phyloP scores from a whole-genome alignment of 2,329 filamentous ascomycete genomes.

The Fusarium floridanum region DNA sequence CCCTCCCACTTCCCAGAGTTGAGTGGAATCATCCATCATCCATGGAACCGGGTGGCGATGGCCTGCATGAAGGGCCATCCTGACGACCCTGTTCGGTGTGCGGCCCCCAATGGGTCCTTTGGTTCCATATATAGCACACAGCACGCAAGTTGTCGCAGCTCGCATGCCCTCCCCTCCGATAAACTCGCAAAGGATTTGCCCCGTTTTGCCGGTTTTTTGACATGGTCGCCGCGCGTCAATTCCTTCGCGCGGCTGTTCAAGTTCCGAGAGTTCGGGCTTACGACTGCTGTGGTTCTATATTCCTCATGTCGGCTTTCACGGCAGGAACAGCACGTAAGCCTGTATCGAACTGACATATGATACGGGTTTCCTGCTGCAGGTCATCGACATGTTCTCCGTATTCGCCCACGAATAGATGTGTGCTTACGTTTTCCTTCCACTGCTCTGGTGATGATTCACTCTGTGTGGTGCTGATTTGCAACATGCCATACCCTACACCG shows the following conservation, averaged over 20 bases:
- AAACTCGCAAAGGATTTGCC: conserved; percentile 1
- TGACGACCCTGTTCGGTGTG: background rate
- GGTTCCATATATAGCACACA: conserved; percentile 7
- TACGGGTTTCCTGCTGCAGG: background rate
- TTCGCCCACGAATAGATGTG: background rate
- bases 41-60: background rate
- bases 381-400: background rate
- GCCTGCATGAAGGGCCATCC: background rate
- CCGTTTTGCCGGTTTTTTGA: conserved; percentile 3
- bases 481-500: background rate
- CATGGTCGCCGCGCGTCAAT: conserved; percentile 7
- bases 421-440: background rate
- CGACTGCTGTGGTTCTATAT: background rate
- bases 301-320: background rate
- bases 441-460: background rate
- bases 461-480: background rate
- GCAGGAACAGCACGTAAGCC: background rate
- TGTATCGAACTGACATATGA: background rate
- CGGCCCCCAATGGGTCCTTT: background rate
- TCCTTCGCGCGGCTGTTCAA: conserved; percentile 13
- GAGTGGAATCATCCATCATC: background rate
- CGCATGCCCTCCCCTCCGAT: background rate
- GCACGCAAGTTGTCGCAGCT: background rate
- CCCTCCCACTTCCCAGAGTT: background rate
- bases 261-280: background rate